Base-by-base conservation (phyloP, 352 stramenopile genomes). In the Phytophthora fragariaefolia region DNA sequence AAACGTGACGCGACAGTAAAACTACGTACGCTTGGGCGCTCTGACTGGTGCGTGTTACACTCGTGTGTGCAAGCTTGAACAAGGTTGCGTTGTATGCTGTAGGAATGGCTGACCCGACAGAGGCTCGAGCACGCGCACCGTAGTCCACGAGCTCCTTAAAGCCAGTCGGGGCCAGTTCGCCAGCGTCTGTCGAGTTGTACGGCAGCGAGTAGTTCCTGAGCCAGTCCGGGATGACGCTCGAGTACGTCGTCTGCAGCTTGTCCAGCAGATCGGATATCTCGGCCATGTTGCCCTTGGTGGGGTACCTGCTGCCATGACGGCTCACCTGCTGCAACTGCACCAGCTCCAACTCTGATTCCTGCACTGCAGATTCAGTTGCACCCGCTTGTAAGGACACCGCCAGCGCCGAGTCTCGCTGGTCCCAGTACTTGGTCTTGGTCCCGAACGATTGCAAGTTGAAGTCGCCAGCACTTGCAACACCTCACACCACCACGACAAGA, bases 291-390 rank as follows among this genome's bases (percentile, higher is more conserved):
- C 64, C 57, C 17, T 79, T 71, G 17, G 79, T 90, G 6, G 81
- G 85, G 57, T 56, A 93, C 64, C 82, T 69, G 28, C 84, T 82
- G 18, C 83, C 83, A 42, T 92, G 83, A 6, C 80, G 79, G 24
- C 69, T 73, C 36, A 92, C 67, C 34, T 90, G 47, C 47, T 90
- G 81, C 34, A 80, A 66, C 55, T 90, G 83, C 20, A 87, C 54
- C 27, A 89, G 57, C 26, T 81, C 62, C 10, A 90, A 69, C 26
- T 85, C 63, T 5, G 49, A 51, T 1, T 8, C n/a, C 23, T 78
- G 51, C 17, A 75, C 30, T 4, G 63, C 55, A 36, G 42, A 47
- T 5, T 20, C 46, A 18, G n/a, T 52, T 30, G 50, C 32, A 51
- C 43, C 55, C 2, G 58, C 43, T 53, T 78, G 57, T 51, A 63